These are phyloP conservation scores for Cladophialophora bantiana DNA, from an alignment of 2,329 filamentous ascomycete species.

Conservation along the genomic window DNA sequence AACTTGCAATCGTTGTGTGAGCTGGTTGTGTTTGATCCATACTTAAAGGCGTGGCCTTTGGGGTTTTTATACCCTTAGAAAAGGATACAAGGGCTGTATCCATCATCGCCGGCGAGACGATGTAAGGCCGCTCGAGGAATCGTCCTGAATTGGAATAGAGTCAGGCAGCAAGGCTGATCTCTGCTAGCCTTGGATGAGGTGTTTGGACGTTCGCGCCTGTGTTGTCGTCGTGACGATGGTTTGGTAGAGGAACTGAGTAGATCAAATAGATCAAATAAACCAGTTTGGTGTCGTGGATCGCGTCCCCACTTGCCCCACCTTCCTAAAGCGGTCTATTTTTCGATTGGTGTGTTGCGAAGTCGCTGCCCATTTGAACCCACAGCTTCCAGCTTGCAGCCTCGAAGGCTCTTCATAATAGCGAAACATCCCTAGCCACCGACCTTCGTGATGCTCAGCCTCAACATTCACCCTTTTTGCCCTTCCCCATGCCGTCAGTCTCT, in stretches of 20 bases:
- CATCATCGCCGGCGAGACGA: background rate
- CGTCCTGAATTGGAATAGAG: background rate
- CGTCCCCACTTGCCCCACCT: background rate
- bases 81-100: background rate
- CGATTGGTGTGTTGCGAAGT: slow-evolving; percentile 3
- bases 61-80: background rate
- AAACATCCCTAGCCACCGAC: background rate
- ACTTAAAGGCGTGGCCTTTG: background rate
- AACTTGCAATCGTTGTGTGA: background rate
- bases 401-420: background rate
- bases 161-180: background rate
- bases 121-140: background rate
- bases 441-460: background rate
- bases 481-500: background rate
- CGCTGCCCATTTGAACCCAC: background rate
- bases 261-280: no score
- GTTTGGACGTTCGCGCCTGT: background rate
- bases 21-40: background rate
- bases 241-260: background rate
- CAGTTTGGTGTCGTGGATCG: no score
- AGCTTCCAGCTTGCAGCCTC: background rate
- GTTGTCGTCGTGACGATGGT: background rate
- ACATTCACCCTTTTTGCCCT: background rate
- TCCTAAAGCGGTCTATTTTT: slow-evolving; percentile 10
- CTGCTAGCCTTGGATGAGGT: background rate